Evolutionary conservation across 2,329 filamentous ascomycete genomes (phyloP), one percentile per base, ranked within the genome.

Genomic region (Trichoderma sp.): DNA sequence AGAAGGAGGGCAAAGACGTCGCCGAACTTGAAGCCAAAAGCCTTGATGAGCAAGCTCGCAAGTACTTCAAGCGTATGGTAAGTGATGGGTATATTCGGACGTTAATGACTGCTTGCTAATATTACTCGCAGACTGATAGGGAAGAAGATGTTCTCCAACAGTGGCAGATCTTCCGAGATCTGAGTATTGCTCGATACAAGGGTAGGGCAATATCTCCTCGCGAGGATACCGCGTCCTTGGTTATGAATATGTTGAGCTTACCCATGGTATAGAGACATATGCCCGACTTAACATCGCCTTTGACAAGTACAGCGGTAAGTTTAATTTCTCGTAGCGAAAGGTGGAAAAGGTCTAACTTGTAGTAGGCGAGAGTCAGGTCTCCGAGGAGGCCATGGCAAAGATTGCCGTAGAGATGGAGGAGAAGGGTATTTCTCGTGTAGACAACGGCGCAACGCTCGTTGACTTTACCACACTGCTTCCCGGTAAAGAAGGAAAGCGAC

Each of bases 291-390:
- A 91, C 76, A 90, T 93, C 71, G 82, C 82, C 68, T 93, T 92
- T 72, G 89, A 92, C 74, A 84, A 89, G 68, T 92, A 91, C 77
- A 75, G 74, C 63, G 74, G 73, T 73, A 72, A 29, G 72, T 5
- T 27, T 9, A 12, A 22, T 17, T n/a, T 19, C 15, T 17, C n/a
- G 15, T 32, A 19, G 12, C 9, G 45, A 25, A 39, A 17, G 17
- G 15, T 8, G 17, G 13, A 37, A 19, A 7, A 29, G 37, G 39
- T n/a, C 69, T 70, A 35, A 70, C 34, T 42, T 27, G 12, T 73
- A 56, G 89, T 88, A 64, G 91, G 91, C 63, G 91, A 94, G 80
- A 92, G 89, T 57, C 87, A 92, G 76, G 90, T 93, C 2, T 83
- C 84, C 1, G 85, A 89, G 75, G 84, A 86, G 15, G 84, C 85